Evolutionary conservation across 108 stramenopile species (phyloP), one percentile per base, ranked within the genome.

Genomic region (Nitzschia putrida): DNA sequence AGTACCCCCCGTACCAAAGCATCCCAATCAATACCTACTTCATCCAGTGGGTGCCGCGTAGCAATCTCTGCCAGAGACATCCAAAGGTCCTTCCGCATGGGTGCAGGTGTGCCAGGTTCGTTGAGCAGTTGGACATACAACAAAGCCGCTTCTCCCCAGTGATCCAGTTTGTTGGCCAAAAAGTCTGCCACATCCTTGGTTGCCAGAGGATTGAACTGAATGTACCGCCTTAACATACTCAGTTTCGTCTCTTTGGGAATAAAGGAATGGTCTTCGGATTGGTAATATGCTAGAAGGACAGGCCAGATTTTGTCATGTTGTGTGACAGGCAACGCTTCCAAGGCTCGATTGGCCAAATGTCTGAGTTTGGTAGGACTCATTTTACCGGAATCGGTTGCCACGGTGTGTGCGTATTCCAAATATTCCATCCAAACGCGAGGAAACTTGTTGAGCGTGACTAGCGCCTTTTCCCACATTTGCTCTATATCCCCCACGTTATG

Each of bases 341-440:
- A 82, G 20, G 95, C 93, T 26, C 94, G 79, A 83, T 98, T 96
- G 47, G 94, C 92, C 41, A 93, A 76, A 47, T 80, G 81, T 39
- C 98, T 88, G 0, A 90, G 67, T 2, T 57, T 45, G 0, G 88
- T 87, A 5, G 82, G 70, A 68, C 79, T 56, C 41, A 68, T 44
- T 12, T 69, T 26, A 25, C 26, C 18, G 4, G 14, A 16, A 4
- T 2, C 3, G 43, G 60, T 37, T 37, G 66, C 49, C 42, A 59
- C 53, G 6, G 34, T 53, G 39, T 68, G 83, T 52, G 66, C 69
- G 44, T 79, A 80, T 45, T 69, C 67, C 16, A 91, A 47, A 69
- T 97, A 97, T 29, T 78, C 83, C 21, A 92, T 74, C 99, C 99
- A 99, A 3, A 98, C 81, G 16, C 91, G 59, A 20, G 99, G 99